Conservation (phyloP, 148 eudicot genomes). For the Polygonum aviculare region DNA sequence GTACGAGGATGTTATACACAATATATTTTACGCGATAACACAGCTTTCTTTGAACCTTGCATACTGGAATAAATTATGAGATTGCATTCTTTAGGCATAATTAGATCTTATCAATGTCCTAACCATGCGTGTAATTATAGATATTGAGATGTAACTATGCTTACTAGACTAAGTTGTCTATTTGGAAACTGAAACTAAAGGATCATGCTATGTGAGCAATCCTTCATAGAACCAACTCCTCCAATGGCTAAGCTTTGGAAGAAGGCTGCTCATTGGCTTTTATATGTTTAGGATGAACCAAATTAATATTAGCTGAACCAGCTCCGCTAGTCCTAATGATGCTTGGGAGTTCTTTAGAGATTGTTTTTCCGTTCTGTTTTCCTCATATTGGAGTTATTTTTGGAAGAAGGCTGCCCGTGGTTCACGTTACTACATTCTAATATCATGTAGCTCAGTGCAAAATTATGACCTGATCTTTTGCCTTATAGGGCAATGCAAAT, state of each 20-base stretch:
- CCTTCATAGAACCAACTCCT: not conserved
- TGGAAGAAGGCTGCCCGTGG: not conserved
- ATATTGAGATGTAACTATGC: not conserved
- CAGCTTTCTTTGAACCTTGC: not conserved
- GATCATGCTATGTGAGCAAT: not conserved
- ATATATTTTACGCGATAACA: not conserved
- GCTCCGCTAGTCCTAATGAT: not conserved
- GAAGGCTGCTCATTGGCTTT: not conserved
- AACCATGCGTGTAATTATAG: not conserved
- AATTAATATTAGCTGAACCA: not conserved
- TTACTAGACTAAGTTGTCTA: not conserved
- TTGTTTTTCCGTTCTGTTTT: not conserved
- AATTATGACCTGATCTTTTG: not conserved
- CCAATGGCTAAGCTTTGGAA: not conserved
- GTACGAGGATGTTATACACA: not conserved
- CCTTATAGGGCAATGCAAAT: slow-evolving; percentile 22
- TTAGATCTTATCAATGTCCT: not conserved
- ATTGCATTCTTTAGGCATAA: not conserved
- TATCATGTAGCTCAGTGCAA: not conserved
- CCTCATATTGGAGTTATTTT: not conserved
- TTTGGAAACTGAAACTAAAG: not conserved
- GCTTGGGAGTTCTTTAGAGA: not conserved
- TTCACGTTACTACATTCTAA: not conserved
- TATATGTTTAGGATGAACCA: not conserved
- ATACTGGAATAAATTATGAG: not conserved